Evolutionary conservation across 192 early-diverging fungal genomes (phyloP), one percentile per base, ranked within the genome.

Genomic region (Chytriomyces hyalinus): DNA sequence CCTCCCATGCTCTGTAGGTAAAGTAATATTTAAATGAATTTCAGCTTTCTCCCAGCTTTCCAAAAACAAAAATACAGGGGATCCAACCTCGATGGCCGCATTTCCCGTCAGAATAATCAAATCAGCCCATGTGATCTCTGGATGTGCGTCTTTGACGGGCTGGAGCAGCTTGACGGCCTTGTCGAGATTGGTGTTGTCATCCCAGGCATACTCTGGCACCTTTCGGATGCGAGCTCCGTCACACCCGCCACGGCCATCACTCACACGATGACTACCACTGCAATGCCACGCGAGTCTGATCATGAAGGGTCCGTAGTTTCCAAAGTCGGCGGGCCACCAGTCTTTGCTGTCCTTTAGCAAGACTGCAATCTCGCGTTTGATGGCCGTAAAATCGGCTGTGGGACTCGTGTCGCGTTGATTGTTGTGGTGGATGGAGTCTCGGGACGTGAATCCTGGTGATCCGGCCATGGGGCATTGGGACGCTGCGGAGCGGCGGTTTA

Each of bases 221-320:
- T 59, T 77, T 6, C 81, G 89, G 87, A 95, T 95, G 61, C 92
- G 92, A 22, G 89, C 76, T 3, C 76, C 93, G 78, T 88, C 81
- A 66, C 89, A 92, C 1, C 94, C 94, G 65, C 94, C 94, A 84
- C 83, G 68, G 86, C 79, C 77, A 84, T 85, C 77, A 84, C 45
- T 15, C 13, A 53, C 8, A 17, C 76, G n/a, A 81, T 86, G 94
- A 46, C 93, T 93, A n/a, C 94, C 94, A 59, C 89, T 88, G 6
- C 92, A 81, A 84, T 95, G 94, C 94, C 94, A 95, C 48, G 93
- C 94, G 28, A 95, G 88, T 24, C 94, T 90, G 63, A 94, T 77
- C 78, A 95, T 85, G 46, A 95, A 84, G 1, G 93, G 92, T 24
- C 92, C 94, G 78, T 88, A 90, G 44, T 90, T 91, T 64, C 94